phyloP scores from a whole-genome alignment of 176 grass and related monocot genomes.

The Oropetium thomaeum region DNA sequence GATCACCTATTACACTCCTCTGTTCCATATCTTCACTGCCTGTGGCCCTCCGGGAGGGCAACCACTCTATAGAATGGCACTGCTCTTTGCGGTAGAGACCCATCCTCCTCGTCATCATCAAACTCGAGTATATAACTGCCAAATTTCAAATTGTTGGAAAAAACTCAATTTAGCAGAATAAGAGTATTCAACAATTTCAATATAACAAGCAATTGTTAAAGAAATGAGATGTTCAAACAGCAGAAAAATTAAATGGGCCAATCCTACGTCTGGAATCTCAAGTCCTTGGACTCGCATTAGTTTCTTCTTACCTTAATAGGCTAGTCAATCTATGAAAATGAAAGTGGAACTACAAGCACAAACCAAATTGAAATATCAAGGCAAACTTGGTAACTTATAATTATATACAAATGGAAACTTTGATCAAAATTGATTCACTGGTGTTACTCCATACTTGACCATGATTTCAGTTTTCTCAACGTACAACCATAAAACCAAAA shows the following conservation, averaged over 20 bases:
- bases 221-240: neutral
- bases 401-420: neutral
- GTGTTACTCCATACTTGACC: neutral
- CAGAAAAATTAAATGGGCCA: no score
- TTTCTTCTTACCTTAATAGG: neutral
- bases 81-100: constrained; percentile 71
- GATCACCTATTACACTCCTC: no score
- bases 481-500: constrained; percentile 18
- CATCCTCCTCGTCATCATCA: constrained; percentile 96
- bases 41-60: constrained; percentile 79
- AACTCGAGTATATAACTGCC: constrained; percentile 80
- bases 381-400: constrained; percentile 19
- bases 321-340: neutral
- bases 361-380: neutral
- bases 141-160: neutral
- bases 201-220: neutral
- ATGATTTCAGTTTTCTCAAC: constrained; percentile 8
- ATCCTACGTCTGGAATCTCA: neutral
- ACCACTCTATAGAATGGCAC: constrained; percentile 90
- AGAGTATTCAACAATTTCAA: neutral
- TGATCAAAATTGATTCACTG: neutral
- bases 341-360: neutral
- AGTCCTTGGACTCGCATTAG: neutral
- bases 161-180: neutral
- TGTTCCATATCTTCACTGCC: constrained; percentile 42